Base-by-base conservation (phyloP, 1,139 yeast species). In the Pichia sp. region DNA sequence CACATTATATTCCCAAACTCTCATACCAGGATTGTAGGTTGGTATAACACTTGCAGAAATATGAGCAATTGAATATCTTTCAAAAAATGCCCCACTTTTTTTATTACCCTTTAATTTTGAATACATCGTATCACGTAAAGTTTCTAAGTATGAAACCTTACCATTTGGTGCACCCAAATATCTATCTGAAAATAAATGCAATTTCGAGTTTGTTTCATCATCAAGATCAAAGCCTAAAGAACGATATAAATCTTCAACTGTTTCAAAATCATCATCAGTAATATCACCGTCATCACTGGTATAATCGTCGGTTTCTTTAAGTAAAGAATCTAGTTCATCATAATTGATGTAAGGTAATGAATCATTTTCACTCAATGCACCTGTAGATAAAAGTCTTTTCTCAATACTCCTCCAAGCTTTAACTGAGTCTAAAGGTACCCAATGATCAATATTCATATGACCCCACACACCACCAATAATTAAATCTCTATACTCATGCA, bases 381-480 rank as follows among this genome's bases (percentile, higher is more conserved):
- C 68, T 3, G 56, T 39, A 5, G 42, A 36, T 16, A 54, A 45
- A 14, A 66, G 57, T 33, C 60, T 59, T 46, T 60, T 59, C 47
- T 64, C 63, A 48, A 79, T 72, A 2, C 84, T 77, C 53, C 75
- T 73, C 70, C 86, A 83, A 0, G 93, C 87, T 56, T 80, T 77
- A 43, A 76, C 76, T 0, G 89, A 77, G 69, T 87, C 95, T 58
- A 84, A 73, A 0, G 95, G 88, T 47, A 86, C 75, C 63, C 87
- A 87, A 69, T 88, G 96, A 65, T 88, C 96, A 54, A 87, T 71
- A 67, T 88, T 88, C 96, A 88, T 88, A 64, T 88, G 96, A 0
- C 96, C 96, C 65, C 78, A 88, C 33, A 88, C 70, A 14, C 93
- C 90, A 30, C 96, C 96, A 57, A 88, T 74, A 44, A 88, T 84